A percentile compares a stretch with the other conserved stretches of the same genome.
Conservation (phyloP, 1,284 basidiomycete species). For the Ustilago trichophora region DNA sequence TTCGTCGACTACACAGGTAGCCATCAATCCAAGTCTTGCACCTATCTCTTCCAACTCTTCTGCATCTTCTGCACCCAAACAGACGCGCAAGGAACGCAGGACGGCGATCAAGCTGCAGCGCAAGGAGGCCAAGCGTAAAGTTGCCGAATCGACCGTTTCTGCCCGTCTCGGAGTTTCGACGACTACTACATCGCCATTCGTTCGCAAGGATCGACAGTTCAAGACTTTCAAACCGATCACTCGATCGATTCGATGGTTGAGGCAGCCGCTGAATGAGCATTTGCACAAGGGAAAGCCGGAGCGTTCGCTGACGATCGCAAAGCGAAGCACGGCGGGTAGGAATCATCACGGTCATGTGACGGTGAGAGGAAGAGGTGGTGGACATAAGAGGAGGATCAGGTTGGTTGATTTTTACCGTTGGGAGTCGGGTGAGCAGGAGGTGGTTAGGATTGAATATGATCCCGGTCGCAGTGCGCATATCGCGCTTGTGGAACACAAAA, state of each 20-base stretch:
- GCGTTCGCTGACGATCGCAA: constrained; percentile 80
- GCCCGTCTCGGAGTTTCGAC: constrained; percentile 57
- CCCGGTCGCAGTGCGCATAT: constrained; percentile 93
- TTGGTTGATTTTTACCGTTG: constrained; percentile 82
- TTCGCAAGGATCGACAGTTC: constrained; percentile 70
- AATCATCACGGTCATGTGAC: constrained; percentile 84
- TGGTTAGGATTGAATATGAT: constrained; percentile 95
- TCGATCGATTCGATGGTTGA: constrained; percentile 84
- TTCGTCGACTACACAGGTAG: constrained; percentile 25
- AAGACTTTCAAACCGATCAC: constrained; percentile 91
- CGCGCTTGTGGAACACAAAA: constrained; percentile 77
- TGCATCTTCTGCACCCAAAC: constrained; percentile 3
- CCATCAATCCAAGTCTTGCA: neutral
- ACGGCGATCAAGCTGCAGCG: constrained; percentile 49
- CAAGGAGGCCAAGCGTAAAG: constrained; percentile 38
- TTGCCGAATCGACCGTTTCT: constrained; percentile 50
- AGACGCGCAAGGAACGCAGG: constrained; percentile 53
- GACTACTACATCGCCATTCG: constrained; percentile 54
- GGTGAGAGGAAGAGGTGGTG: constrained; percentile 88
- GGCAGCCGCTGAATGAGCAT: constrained; percentile 81
- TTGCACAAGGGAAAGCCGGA: constrained; percentile 84
- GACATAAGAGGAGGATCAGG: constrained; percentile 86
- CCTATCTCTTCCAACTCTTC: neutral
- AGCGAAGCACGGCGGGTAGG: constrained; percentile 85
- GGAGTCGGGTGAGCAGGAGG: constrained; percentile 82